Evolutionary conservation across 306 rosid species (phyloP), one percentile per base, ranked within the genome.

Genomic region (Vigna reflexopilosa): DNA sequence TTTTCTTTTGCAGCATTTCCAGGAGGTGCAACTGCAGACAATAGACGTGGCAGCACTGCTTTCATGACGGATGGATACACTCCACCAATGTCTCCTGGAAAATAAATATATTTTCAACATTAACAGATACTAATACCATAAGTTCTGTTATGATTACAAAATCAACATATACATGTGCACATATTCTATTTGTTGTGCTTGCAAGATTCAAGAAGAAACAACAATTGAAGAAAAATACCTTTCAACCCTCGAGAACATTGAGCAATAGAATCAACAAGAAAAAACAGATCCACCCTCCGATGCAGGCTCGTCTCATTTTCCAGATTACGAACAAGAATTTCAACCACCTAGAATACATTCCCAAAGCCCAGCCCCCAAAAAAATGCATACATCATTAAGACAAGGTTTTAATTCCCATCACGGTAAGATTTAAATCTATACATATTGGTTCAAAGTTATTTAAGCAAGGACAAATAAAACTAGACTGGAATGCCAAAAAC

Each of bases 21-120:
- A 57, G 96, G 87, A 75, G 99, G 99, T 73, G 96, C 94, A 85
- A 83, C 97, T 71, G 99, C 98, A 81, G 93, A 87, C 88, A 96
- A 81, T 55, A 96, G 85, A 62, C 96, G 97, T 51, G 96, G 87
- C 67, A 96, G 83, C 75, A 89, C 85, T 75, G 91, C 86, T 80
- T 91, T 97, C 71, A 93, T 78, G 55, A 90, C 91, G 19, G 93
- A 88, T 54, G 88, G 90, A 84, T 83, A 96, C 49, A 83, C 83
- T 71, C 89, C 92, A 66, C 88, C 91, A 85, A 75, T 85, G 84
- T 89, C 93, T 81, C 96, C 98, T 96, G 82, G 62, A 85, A 82
- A 78, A 66, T 77, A 68, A 16, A 36, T 11, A 50, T 5, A 58
- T 40, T 61, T 80, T 77, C 61, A 70, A 71, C 30, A 63, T 82